phyloP scores from a whole-genome alignment of 2,329 filamentous ascomycete species.

The Paramyrothecium roridum region DNA sequence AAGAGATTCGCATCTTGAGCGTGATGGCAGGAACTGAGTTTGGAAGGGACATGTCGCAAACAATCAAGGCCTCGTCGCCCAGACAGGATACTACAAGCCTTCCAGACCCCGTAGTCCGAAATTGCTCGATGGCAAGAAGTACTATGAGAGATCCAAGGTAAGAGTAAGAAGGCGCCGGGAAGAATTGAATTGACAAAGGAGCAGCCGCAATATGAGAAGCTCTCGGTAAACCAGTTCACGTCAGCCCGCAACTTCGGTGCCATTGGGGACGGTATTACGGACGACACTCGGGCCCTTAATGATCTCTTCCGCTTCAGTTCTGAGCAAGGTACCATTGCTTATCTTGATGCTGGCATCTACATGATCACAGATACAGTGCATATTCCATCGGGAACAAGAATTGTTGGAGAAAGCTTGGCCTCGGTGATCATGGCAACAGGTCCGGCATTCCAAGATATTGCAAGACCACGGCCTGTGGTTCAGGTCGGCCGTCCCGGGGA shows the following conservation, averaged over 20 bases:
- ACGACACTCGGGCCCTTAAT: constrained; percentile 67
- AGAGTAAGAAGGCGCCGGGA: not conserved
- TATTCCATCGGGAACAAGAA: constrained; percentile 46
- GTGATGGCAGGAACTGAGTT: constrained; percentile 7
- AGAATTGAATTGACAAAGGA: not conserved
- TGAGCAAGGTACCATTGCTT: constrained; percentile 54
- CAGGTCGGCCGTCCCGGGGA: constrained; percentile 64
- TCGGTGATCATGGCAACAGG: constrained; percentile 55
- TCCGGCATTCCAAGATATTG: constrained; percentile 50
- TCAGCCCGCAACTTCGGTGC: constrained; percentile 54
- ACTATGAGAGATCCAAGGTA: constrained; percentile 69
- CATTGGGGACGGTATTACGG: constrained; percentile 67
- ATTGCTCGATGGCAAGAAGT: constrained; percentile 51
- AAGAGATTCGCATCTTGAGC: not conserved
- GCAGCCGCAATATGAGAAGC: constrained; percentile 64
- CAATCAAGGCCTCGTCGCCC: constrained; percentile 13
- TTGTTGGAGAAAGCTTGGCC: constrained; percentile 58
- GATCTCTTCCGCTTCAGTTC: constrained; percentile 50
- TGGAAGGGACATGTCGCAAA: constrained; percentile 20
- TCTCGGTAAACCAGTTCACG: constrained; percentile 59
- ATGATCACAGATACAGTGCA: constrained; percentile 52
- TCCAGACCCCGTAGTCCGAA: constrained; percentile 12
- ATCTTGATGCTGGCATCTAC: constrained; percentile 61
- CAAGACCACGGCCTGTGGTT: constrained; percentile 60
- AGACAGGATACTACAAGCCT: constrained; percentile 15